phyloP scores from a whole-genome alignment of 352 stramenopile species.

The Phytophthora chlamydospora region DNA sequence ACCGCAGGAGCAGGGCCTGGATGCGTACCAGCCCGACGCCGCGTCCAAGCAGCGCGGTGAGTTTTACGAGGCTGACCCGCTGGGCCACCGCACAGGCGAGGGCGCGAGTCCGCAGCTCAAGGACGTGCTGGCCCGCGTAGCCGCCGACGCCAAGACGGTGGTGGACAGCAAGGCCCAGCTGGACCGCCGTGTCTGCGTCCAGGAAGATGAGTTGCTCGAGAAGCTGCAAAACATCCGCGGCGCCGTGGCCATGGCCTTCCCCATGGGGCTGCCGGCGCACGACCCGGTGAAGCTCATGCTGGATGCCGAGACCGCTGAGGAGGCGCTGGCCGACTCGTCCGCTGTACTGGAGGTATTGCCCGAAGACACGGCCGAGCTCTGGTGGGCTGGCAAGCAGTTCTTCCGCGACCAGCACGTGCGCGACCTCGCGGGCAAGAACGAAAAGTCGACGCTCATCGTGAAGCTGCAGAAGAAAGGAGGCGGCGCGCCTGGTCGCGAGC shows the following conservation, averaged over 20 bases:
- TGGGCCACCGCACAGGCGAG: conserved; percentile 88
- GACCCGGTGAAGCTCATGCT: conserved; percentile 90
- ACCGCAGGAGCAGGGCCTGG: conserved; percentile 84
- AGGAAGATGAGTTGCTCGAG: conserved; percentile 77
- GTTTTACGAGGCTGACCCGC: conserved; percentile 88
- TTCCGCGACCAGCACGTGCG: conserved; percentile 87
- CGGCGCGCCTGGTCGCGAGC: conserved; percentile 86
- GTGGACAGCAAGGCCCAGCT: conserved; percentile 78
- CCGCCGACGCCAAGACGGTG: conserved; percentile 74
- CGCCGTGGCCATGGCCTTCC: conserved; percentile 94
- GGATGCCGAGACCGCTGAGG: conserved; percentile 68
- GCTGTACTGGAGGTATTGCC: conserved; percentile 83
- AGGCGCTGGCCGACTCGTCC: conserved; percentile 65
- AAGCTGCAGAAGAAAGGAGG: conserved; percentile 92
- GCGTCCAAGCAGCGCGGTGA: conserved; percentile 63
- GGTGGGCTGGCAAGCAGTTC: conserved; percentile 96
- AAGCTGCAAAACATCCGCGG: conserved; percentile 94
- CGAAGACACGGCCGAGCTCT: conserved; percentile 91
- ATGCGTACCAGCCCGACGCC: conserved; percentile 79
- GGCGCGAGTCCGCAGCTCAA: conserved; percentile 83
- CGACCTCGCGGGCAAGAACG: conserved; percentile 95
- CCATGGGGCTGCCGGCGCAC: conserved; percentile 92
- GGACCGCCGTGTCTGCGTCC: conserved; percentile 62
- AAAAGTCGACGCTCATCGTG: conserved; percentile 93
- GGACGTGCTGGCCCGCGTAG: conserved; percentile 80